Evolutionary conservation across 106 monocot genomes (phyloP).

Genomic region (Posidonia australis): DNA sequence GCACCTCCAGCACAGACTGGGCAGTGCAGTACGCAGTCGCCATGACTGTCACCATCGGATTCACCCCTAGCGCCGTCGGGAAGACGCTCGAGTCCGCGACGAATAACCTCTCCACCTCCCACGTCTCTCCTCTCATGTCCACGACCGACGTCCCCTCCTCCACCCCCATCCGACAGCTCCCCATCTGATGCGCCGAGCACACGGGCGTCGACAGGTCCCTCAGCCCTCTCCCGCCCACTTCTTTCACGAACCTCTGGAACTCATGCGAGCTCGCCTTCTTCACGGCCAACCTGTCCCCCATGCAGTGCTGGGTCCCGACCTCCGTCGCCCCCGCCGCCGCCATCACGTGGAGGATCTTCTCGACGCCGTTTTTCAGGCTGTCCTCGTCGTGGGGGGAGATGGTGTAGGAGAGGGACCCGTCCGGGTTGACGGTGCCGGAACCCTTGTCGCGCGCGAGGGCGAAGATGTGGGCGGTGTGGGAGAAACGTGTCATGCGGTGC

Average conservation of each 20-base stretch:
- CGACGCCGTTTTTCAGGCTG: conserved; percentile 7
- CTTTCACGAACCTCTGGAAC: conserved; percentile 9
- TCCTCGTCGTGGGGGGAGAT: conserved; percentile 6
- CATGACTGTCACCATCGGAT: conserved; percentile 26
- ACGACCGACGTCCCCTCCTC: conserved; percentile 10
- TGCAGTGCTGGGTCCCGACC: conserved; percentile 20
- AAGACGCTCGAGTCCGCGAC: conserved; percentile 23
- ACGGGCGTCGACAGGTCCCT: conserved; percentile 11
- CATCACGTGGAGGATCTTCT: conserved; percentile 15
- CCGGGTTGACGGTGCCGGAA: conserved; percentile 4
- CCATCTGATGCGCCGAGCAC: conserved; percentile 29
- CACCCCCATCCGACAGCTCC: conserved; percentile 23
- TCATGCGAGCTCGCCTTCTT: conserved; percentile 8
- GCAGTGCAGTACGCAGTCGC: conserved; percentile 22
- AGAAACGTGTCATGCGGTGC: conserved; percentile 10
- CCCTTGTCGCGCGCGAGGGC: conserved; percentile 18
- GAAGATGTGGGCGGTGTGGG: conserved; percentile 16
- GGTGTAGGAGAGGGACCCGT: conserved; percentile 4
- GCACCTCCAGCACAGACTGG: background rate
- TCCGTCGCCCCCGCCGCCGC: conserved; percentile 23
- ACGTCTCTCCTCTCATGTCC: conserved; percentile 13
- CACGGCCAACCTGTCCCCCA: conserved; percentile 10
- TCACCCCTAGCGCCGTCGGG: conserved; percentile 20
- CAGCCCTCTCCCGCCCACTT: conserved; percentile 8
- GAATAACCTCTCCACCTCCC: conserved; percentile 24